Evolutionary conservation across 2,329 filamentous ascomycete genomes (phyloP), one percentile per base, ranked within the genome.

Genomic region (Cladosporium sp.): DNA sequence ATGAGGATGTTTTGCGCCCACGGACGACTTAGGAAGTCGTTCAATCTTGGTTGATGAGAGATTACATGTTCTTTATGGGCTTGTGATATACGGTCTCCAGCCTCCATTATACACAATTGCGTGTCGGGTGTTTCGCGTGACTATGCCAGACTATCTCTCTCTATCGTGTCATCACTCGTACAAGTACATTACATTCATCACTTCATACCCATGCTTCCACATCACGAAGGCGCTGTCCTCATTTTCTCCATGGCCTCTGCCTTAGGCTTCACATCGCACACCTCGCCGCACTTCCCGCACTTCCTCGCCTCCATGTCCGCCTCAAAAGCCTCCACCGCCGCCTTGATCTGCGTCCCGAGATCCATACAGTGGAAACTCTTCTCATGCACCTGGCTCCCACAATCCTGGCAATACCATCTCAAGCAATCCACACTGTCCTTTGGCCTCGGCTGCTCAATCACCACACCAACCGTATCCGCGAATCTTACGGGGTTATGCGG

Each of bases 401-500:
- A 96, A 13, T 70, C 73, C 65, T 80, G 77, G 75, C 94, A 97
- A 76, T 97, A 97, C 93, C 92, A 97, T 62, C 91, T 80, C 83
- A 97, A 82, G 57, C 82, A 81, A 78, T 97, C 93, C 58, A 92
- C 63, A 25, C 84, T 85, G 4, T 75, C 84, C 37, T 80, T 76
- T 0, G 90, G 89, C 10, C 94, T 80, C 39, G 84, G 83, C 79
- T 96, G 90, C 79, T 97, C 93, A 58, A 97, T 79, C 34, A 97
- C 93, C 50, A 97, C 80, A 32, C 93, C 93, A n/a, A 97, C 91
- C 0, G 93, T 97, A 75, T 96, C 80, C 68, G 88, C 89, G 75
- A 97, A 97, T 58, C 93, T 85, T 34, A 97, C 90, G 0, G 94
- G 93, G 74, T 96, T 97, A 76, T 97, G 93, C 24, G 93, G 93